Evolutionary conservation across 768 basidiomycete species (phyloP), one percentile per base, ranked within the genome.

Genomic region (Lactarius quietus): DNA sequence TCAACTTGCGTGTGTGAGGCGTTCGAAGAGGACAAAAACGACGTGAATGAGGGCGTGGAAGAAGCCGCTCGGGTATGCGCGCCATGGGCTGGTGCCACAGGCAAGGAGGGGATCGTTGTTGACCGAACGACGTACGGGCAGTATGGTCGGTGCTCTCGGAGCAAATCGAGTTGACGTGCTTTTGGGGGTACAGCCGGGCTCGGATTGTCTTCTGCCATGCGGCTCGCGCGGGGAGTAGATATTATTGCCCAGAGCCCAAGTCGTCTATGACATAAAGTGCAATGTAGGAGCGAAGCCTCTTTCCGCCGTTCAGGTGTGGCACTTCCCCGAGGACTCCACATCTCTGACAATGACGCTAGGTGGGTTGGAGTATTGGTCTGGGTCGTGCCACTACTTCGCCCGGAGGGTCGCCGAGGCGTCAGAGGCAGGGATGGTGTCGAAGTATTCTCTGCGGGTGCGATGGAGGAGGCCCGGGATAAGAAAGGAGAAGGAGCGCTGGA

Each of bases 101-200:
- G 81, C 10, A 86, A 73, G 3, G 85, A 82, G 5, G 88, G 88
- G 14, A 90, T 78, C 2, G 79, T 71, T 3, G 88, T 90, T 8
- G 89, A 89, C 17, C 83, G 82, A 39, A 88, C 86, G 33, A 90
- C 83, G 67, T 92, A 93, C n/a, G 92, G 92, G 69, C 92, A 93
- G 70, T 90, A 92, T 3, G 89, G 88, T 31, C 92, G 83, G 72
- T 93, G 92, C 74, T 94, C 92, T 70, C 86, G 88, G 55, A 92
- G 74, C 41, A 93, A 72, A 72, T 94, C 91, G 60, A 93, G 85
- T 26, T 83, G 83, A 59, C 90, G 70, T 20, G 70, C 71, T 59
- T 65, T 73, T 6, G 64, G 15, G 69, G 69, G 67, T 68, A 77
- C 45, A 39, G 62, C 62, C 51, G 62, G 33, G 35, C 62, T 43